Evolutionary conservation across 495 filamentous ascomycete genomes (phyloP), one percentile per base, ranked within the genome.

Genomic region (Extremus antarcticus): DNA sequence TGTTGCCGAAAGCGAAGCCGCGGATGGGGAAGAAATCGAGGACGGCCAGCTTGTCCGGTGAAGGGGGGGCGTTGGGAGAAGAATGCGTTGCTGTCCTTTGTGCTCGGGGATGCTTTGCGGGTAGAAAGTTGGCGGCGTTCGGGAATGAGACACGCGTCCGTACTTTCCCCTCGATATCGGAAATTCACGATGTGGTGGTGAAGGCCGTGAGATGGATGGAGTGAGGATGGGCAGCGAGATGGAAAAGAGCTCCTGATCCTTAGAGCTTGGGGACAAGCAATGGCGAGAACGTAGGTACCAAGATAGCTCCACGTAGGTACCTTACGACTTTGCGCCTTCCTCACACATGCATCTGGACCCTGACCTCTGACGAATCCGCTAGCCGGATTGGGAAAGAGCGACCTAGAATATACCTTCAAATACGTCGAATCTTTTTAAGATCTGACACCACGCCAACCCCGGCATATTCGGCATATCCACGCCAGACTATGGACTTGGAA

Each of bases 21-120:
- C n/a, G 10, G 24, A 16, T 19, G 25, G 48, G 48, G 25, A 39
- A 39, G 48, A 51, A 51, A 25, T 51, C 48, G 3, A 51, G 48
- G n/a, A 51, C 38, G 3, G 48, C 48, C 48, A 51, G 48, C n/a
- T 35, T 51, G 24, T 10, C 48, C 10, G 25, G n/a, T n/a, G n/a
- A n/a, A n/a, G n/a, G n/a, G n/a, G n/a, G 4, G 22, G 48, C 19
- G 8, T 9, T 3, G 17, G 3, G n/a, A 3, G 41, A 45, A 45
- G 41, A 21, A 17, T 45, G 41, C n/a, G 41, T 45, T 45, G 41
- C 29, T 35, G 29, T 35, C 29, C 29, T 4, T 4, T 13, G 29
- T 4, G 29, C 29, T 35, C 29, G 29, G 29, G 29, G 29, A 13
- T 35, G 29, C 4, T 13, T 4, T 7, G 29, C 13, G 4, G 29